Conservation (phyloP, 179 eudicot species). For the Patellifolia procumbens region DNA sequence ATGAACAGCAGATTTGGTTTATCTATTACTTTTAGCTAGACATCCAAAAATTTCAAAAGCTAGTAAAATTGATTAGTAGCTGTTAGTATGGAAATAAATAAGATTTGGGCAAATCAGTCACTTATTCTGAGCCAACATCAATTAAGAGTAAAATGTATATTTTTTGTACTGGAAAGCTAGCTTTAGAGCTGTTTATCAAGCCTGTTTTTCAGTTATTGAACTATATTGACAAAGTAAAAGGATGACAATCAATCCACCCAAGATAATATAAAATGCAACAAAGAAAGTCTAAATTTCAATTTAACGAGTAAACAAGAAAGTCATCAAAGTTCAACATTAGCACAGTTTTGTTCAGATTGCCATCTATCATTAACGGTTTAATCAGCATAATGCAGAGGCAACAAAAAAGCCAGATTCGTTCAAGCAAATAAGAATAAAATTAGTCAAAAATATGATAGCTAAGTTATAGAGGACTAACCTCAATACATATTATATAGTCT, state of each 20-base stretch:
- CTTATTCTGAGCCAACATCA: neutral
- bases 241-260: neutral
- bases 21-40: no score
- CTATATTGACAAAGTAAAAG: neutral
- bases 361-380: neutral
- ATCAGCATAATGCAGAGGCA: neutral
- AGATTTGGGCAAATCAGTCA: neutral
- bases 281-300: neutral
- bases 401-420: neutral
- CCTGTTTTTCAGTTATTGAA: neutral
- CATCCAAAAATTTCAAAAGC: no score
- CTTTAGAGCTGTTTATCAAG: neutral
- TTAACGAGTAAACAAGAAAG: neutral
- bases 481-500: conserved; percentile 93
- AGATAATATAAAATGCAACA: neutral
- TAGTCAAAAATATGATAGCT: neutral
- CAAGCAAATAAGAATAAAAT: neutral
- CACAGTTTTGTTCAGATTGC: neutral
- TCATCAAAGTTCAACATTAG: neutral
- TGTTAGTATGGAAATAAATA: neutral
- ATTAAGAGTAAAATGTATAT: neutral
- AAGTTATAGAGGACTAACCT: conserved; percentile 47
- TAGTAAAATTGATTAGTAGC: neutral
- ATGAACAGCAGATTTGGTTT: no score
- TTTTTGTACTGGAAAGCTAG: neutral